phyloP scores from a whole-genome alignment of 2,329 filamentous ascomycete species.

The Tricladium varicosporioides region DNA sequence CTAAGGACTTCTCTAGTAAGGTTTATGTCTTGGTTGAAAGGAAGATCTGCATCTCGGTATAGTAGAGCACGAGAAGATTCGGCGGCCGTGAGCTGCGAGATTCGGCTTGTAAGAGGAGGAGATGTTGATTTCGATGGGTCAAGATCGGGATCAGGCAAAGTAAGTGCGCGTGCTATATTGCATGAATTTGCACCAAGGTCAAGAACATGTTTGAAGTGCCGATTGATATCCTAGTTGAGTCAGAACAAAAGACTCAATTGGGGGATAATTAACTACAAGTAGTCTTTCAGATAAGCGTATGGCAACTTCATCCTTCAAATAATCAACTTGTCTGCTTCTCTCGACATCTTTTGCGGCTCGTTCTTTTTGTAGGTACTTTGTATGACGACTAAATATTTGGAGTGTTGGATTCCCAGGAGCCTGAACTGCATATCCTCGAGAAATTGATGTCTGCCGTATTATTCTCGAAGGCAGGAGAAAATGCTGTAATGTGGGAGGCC shows the following conservation, averaged over 20 bases:
- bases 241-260: conserved; percentile 13
- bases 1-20: conserved; percentile 74
- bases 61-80: conserved; percentile 79
- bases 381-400: conserved; percentile 85
- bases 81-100: conserved; percentile 73
- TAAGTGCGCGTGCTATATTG: conserved; percentile 83
- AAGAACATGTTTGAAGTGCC: conserved; percentile 77
- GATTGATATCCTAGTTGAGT: conserved; percentile 76
- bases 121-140: conserved; percentile 50
- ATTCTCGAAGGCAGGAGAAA: conserved; percentile 22
- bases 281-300: conserved; percentile 79
- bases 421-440: conserved; percentile 72
- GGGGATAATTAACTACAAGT: conserved; percentile 51
- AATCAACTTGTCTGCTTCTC: conserved; percentile 78
- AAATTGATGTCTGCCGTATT: conserved; percentile 18
- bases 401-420: conserved; percentile 73
- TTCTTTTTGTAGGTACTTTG: conserved; percentile 91
- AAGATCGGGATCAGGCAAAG: conserved; percentile 64
- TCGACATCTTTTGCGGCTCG: conserved; percentile 71
- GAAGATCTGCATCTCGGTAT: conserved; percentile 71
- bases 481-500: conserved; percentile 22
- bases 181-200: conserved; percentile 95
- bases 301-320: conserved; percentile 91
- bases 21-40: conserved; percentile 71
- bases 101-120: conserved; percentile 66